Conservation (phyloP, 2,329 filamentous ascomycete species). For the Fusarium longipes region DNA sequence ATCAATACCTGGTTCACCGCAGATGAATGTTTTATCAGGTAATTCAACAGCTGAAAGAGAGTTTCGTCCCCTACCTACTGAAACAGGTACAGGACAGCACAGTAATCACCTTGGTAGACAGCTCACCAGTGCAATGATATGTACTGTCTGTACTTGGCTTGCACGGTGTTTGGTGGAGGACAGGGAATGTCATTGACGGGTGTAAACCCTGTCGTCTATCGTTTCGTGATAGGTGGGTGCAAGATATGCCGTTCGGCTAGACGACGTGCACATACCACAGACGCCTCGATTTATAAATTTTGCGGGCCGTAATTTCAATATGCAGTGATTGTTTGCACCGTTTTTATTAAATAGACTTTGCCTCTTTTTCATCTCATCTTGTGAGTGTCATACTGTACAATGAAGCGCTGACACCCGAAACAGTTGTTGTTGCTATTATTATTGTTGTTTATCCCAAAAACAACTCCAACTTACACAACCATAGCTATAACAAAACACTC, state of each 20-base stretch:
- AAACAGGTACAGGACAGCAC: not conserved
- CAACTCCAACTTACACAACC: constrained; percentile 1
- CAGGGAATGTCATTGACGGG: constrained; percentile 18
- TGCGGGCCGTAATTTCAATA: constrained; percentile 39
- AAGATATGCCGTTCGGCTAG: constrained; percentile 46
- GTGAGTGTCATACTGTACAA: not conserved
- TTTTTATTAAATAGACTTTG: constrained; percentile 18
- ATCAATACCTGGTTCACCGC: constrained; percentile 4
- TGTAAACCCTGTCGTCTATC: constrained; percentile 30
- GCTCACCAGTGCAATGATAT: not conserved
- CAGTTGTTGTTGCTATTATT: not conserved
- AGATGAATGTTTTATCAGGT: constrained; percentile 37
- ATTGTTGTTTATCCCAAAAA: not conserved
- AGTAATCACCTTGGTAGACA: not conserved
- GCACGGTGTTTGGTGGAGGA: constrained; percentile 30
- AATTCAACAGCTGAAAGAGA: constrained; percentile 41
- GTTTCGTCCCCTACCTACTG: constrained; percentile 38
- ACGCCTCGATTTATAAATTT: constrained; percentile 33
- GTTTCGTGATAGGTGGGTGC: constrained; percentile 46
- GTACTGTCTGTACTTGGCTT: constrained; percentile 16
- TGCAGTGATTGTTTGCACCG: constrained; percentile 26
- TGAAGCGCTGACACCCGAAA: not conserved
- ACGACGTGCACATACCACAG: constrained; percentile 34
- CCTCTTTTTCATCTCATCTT: not conserved
- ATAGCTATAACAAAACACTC: constrained; percentile 3